Evolutionary conservation across 2,329 filamentous ascomycete genomes (phyloP), one percentile per base, ranked within the genome.

Genomic region (Blumeria graminis): DNA sequence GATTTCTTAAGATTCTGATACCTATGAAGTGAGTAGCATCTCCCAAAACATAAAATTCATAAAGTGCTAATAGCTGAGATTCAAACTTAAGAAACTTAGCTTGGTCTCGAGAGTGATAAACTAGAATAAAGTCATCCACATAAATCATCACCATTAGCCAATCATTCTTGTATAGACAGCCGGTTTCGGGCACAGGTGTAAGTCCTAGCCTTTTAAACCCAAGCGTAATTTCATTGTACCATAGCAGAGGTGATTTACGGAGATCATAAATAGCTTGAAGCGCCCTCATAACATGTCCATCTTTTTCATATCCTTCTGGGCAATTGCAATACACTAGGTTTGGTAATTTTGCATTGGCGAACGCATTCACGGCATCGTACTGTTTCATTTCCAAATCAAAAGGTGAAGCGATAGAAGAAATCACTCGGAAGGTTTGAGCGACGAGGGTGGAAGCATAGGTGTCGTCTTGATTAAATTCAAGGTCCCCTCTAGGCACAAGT

Each of bases 401-500:
- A 28, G 6, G 36, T 33, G 53, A 10, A 10, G 53, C 53, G 14
- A 55, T n/a, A 32, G 38, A 28, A 8, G 13, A n/a, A 28, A 55
- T 43, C 7, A 22, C 18, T 55, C 53, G 41, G 33, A 45, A 55
- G 1, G 39, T 46, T 55, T 43, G 32, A 18, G 18, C 18, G 7
- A 48, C 46, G 22, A 56, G 55, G 16, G 46, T 56, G n/a, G 55
- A 48, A 22, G 36, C 46, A 16, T 39, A 57, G 9, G 55, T 58
- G n/a, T 56, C 50, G 13, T 60, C 55, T 11, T 56, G 10, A 14
- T 35, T 55, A 18, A 54, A 41, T 48, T 63, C 53, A 14, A 62
- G 57, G 43, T 63, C 61, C 38, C 62, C 60, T 16, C 59, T 41
- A 14, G 63, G 61, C 39, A 60, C 62, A 14, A 63, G 55, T 13